phyloP scores from a whole-genome alignment of 192 early-diverging fungal genomes.

The Kappamyces sp. region DNA sequence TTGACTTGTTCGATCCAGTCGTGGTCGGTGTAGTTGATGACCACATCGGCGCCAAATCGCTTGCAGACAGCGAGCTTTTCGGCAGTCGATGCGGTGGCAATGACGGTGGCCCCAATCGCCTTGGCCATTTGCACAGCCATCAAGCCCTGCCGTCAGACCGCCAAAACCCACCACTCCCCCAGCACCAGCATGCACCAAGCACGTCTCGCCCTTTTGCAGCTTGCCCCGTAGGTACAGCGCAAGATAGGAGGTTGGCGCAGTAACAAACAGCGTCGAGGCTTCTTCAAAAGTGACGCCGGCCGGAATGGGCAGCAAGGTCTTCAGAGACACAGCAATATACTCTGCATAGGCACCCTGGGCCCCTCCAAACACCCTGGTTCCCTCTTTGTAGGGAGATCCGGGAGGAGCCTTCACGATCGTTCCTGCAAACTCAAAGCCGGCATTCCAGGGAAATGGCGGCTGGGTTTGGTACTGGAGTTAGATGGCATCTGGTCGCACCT shows the following conservation, averaged over 20 bases:
- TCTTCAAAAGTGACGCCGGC: slow-evolving; percentile 62
- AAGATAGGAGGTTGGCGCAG: slow-evolving; percentile 78
- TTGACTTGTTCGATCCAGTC: slow-evolving; percentile 64
- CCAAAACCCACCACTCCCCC: slow-evolving; percentile 41
- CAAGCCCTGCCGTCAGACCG: slow-evolving; percentile 35
- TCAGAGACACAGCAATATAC: slow-evolving; percentile 45
- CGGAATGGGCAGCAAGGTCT: slow-evolving; percentile 58
- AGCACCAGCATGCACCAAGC: slow-evolving; percentile 30
- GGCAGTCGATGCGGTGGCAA: slow-evolving; percentile 69
- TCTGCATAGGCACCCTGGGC: slow-evolving; percentile 69
- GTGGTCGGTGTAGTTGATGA: slow-evolving; percentile 67
- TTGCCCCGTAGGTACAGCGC: slow-evolving; percentile 61
- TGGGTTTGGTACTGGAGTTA: slow-evolving; percentile 18
- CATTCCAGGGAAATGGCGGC: slow-evolving; percentile 28
- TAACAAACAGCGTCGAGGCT: slow-evolving; percentile 70
- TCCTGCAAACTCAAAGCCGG: slow-evolving; percentile 32
- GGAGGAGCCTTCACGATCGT: slow-evolving; percentile 14
- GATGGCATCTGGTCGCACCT: not conserved
- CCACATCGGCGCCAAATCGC: slow-evolving; percentile 65
- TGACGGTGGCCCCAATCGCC: slow-evolving; percentile 49
- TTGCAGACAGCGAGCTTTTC: slow-evolving; percentile 63
- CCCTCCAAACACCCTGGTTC: slow-evolving; percentile 75
- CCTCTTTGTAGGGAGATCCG: slow-evolving; percentile 38
- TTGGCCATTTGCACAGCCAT: slow-evolving; percentile 82
- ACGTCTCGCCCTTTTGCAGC: slow-evolving; percentile 39